These are phyloP conservation scores for Grosmannia serpens DNA, from an alignment of 2,329 filamentous ascomycete species.

Conservation along the genomic window DNA sequence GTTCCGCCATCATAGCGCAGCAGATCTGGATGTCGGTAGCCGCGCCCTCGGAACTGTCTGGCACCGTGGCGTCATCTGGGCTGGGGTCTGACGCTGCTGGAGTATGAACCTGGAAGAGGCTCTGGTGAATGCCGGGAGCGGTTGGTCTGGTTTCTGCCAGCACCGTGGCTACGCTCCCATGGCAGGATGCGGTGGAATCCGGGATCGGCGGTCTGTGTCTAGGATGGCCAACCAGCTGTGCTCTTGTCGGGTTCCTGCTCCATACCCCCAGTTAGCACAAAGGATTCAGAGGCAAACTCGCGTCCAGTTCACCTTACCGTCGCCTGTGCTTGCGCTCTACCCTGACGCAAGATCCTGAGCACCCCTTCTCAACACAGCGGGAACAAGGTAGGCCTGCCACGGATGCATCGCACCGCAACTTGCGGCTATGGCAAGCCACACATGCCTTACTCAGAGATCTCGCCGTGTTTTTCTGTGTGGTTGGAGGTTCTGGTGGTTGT, in stretches of 20 bases:
- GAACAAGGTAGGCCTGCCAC: background rate
- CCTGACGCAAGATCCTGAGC: background rate
- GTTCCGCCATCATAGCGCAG: background rate
- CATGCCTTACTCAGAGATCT: conserved; percentile 1
- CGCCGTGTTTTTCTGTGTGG: too few species aligned
- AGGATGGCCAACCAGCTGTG: too few species aligned
- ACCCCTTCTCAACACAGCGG: background rate
- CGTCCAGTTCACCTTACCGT: background rate
- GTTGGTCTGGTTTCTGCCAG: too few species aligned
- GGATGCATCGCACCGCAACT: background rate
- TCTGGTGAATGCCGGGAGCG: too few species aligned
- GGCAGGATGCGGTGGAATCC: too few species aligned
- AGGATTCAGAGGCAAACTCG: too few species aligned
- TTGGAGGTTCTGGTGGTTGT: background rate
- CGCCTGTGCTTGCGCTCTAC: background rate
- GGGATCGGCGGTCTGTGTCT: too few species aligned
- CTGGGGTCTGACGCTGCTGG: background rate
- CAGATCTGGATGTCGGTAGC: background rate
- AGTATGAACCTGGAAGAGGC: background rate
- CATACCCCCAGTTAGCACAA: too few species aligned
- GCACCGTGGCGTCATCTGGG: background rate
- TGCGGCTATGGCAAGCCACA: background rate
- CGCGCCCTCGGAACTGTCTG: background rate
- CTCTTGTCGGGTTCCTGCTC: too few species aligned
- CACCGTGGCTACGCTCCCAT: too few species aligned